phyloP scores from a whole-genome alignment of 257 asterid species.

The Gentiana straminea region DNA sequence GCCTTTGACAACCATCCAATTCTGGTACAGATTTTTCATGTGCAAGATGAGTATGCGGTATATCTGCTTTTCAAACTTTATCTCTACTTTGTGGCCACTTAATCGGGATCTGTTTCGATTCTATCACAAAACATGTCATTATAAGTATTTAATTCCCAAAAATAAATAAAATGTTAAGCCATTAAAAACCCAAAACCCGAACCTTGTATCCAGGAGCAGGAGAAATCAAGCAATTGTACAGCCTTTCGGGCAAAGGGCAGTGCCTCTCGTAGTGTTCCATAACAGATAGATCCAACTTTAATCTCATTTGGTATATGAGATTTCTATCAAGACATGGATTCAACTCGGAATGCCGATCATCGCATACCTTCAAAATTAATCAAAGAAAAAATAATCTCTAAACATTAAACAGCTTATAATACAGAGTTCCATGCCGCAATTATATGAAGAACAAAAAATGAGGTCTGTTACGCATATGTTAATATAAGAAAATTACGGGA shows the following conservation, averaged over 20 bases:
- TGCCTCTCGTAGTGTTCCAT: slow-evolving; percentile 99
- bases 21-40: slow-evolving; percentile 94
- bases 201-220: slow-evolving; percentile 94
- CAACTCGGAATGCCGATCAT: slow-evolving; percentile 67
- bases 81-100: slow-evolving; percentile 97
- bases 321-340: slow-evolving; percentile 84
- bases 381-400: neutral
- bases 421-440: neutral
- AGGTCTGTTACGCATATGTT: neutral
- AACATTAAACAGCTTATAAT: neutral
- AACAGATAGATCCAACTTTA: slow-evolving; percentile 61
- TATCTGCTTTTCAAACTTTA: slow-evolving; percentile 87
- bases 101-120: slow-evolving; percentile 50
- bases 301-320: slow-evolving; percentile 49
- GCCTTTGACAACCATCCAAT: slow-evolving; percentile 96
- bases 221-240: slow-evolving; percentile 85
- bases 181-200: slow-evolving; percentile 10
- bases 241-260: slow-evolving; percentile 75
- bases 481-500: slow-evolving; percentile 41
- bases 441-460: no score
- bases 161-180: neutral
- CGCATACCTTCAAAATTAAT: slow-evolving; percentile 53
- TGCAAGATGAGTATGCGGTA: slow-evolving; percentile 95
- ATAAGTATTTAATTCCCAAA: slow-evolving; percentile 4
- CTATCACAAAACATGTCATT: neutral